Conservation (phyloP, 208 protist genomes). For the Trypanosoma congolense region DNA sequence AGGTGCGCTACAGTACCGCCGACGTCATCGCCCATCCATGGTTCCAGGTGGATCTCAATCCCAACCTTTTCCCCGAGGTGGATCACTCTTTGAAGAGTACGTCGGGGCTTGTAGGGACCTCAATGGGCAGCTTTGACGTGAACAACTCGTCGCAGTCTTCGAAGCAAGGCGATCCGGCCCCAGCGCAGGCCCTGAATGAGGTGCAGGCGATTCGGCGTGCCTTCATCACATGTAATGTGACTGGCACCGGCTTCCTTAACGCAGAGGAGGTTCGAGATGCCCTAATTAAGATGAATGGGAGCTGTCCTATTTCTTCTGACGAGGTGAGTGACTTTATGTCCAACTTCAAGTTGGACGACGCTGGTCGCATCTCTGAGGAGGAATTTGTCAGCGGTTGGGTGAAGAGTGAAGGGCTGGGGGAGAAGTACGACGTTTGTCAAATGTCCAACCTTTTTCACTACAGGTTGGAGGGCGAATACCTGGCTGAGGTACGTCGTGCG, state of each 20-base stretch:
- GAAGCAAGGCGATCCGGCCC: conserved; percentile 17
- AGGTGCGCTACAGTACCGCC: conserved; percentile 54
- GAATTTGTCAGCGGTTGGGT: conserved; percentile 84
- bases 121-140: neutral
- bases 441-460: conserved; percentile 84
- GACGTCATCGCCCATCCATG: conserved; percentile 77
- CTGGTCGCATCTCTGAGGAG: conserved; percentile 82
- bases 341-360: conserved; percentile 67
- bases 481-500: conserved; percentile 61
- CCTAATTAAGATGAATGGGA: conserved; percentile 84
- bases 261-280: conserved; percentile 79
- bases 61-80: conserved; percentile 54
- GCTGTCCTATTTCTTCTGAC: conserved; percentile 44
- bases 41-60: conserved; percentile 76
- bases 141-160: neutral
- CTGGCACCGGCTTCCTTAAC: conserved; percentile 72
- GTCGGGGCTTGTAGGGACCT: conserved; percentile 26
- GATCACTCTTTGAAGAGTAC: conserved; percentile 1
- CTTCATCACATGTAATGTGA: conserved; percentile 77
- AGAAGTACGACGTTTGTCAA: conserved; percentile 69
- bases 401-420: conserved; percentile 64
- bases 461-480: conserved; percentile 78
- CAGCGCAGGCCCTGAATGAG: conserved; percentile 32
- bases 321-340: conserved; percentile 78
- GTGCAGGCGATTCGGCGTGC: conserved; percentile 59